Conservation (phyloP, 1,139 yeast species). For the Citeromyces siamensis region DNA sequence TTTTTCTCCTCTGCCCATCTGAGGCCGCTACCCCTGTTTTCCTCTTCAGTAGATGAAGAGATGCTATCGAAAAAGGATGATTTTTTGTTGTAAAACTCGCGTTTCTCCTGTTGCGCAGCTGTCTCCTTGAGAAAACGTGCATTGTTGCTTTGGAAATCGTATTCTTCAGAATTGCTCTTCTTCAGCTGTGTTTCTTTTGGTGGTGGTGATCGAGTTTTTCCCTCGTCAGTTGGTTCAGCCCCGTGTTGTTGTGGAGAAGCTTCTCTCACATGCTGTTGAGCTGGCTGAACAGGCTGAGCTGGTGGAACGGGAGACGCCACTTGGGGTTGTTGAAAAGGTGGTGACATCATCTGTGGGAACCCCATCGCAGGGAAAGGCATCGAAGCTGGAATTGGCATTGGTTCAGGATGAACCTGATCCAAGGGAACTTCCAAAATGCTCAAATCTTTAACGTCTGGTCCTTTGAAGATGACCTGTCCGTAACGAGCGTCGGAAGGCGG, state of each 20-base stretch:
- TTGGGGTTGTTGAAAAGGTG: constrained; percentile 20
- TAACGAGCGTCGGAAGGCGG: constrained; percentile 56
- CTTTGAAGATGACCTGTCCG: constrained; percentile 79
- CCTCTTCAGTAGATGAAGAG: constrained; percentile 38
- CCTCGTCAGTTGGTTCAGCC: constrained; percentile 10
- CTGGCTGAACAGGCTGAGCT: constrained; percentile 21
- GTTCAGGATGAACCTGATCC: constrained; percentile 35
- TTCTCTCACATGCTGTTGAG: constrained; percentile 23
- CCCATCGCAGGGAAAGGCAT: not conserved
- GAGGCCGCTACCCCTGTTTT: constrained; percentile 20
- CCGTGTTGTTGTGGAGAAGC: constrained; percentile 19
- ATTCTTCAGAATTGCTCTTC: constrained; percentile 23
- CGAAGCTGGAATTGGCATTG: constrained; percentile 12
- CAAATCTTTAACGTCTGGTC: constrained; percentile 86
- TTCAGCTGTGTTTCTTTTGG: too few species aligned
- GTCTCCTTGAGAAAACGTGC: constrained; percentile 41
- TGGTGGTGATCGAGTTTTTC: not conserved
- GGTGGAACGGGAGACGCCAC: constrained; percentile 18
- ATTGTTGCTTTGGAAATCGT: constrained; percentile 58
- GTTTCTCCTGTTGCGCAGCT: constrained; percentile 12
- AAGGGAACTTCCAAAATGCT: constrained; percentile 64
- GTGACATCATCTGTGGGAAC: constrained; percentile 9
- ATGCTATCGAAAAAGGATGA: constrained; percentile 76
- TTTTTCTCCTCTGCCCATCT: constrained; percentile 54
- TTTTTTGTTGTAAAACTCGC: constrained; percentile 45